Conservation (phyloP, 257 asterid genomes). For the Petunia secreta region DNA sequence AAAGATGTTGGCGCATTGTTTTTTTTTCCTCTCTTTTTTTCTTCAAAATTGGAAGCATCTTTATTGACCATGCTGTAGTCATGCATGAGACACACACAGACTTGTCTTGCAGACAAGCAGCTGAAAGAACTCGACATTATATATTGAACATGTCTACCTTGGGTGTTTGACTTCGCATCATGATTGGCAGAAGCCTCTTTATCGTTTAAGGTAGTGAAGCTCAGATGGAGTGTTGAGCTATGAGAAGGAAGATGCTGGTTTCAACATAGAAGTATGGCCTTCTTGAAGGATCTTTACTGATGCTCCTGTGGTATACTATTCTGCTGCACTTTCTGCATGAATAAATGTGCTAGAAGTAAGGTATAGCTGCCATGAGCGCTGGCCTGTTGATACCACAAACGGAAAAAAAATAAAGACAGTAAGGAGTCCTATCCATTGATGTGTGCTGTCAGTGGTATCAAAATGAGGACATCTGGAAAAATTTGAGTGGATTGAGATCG, state of each 20-base stretch:
- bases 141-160: slow-evolving; percentile 14
- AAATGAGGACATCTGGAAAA: no score
- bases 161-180: neutral
- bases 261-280: slow-evolving; percentile 7
- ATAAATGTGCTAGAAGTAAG: neutral
- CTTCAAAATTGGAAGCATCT: slow-evolving; percentile 7
- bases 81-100: neutral
- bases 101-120: neutral
- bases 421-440: neutral
- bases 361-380: neutral
- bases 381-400: neutral
- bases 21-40: neutral
- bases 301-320: neutral
- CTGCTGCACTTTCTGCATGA: neutral
- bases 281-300: neutral
- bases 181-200: slow-evolving; percentile 16
- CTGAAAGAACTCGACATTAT: slow-evolving; percentile 1
- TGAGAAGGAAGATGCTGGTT: neutral
- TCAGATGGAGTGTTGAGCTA: neutral
- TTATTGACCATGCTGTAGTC: slow-evolving; percentile 8
- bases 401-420: neutral
- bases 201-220: slow-evolving; percentile 9
- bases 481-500: no score
- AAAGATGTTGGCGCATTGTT: neutral
- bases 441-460: neutral